phyloP scores from a whole-genome alignment of 169 alveolate species.

The Ophryocystis elektroscirrha region DNA sequence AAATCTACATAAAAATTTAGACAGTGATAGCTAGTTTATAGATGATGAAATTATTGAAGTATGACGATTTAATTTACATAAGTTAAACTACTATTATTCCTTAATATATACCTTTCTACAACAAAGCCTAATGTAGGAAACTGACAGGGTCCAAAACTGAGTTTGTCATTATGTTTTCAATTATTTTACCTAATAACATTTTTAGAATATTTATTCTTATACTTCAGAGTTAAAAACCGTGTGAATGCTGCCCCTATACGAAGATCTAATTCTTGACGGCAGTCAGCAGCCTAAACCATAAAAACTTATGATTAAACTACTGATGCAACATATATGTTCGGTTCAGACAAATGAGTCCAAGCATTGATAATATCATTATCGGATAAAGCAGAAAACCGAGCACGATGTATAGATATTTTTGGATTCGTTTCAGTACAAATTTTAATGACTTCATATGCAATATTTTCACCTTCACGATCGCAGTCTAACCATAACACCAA shows the following conservation, averaged over 20 bases:
- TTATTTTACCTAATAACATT: no score
- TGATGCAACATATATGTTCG: slow-evolving; percentile 52
- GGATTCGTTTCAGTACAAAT: slow-evolving; percentile 30
- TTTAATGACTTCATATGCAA: slow-evolving; percentile 70
- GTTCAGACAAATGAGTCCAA: slow-evolving; percentile 43
- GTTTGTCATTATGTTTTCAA: slow-evolving; percentile 10
- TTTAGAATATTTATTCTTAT: slow-evolving; percentile 21
- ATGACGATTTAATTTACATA: no score
- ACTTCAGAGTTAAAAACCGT: slow-evolving; percentile 55
- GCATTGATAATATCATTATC: slow-evolving; percentile 53
- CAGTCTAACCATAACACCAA: slow-evolving; percentile 77
- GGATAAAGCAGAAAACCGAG: slow-evolving; percentile 74
- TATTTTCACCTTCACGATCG: slow-evolving; percentile 86
- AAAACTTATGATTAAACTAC: no score
- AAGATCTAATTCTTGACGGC: slow-evolving; percentile 69
- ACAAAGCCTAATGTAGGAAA: slow-evolving; percentile 96
- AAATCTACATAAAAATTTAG: no score
- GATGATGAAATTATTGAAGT: no score
- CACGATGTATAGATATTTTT: slow-evolving; percentile 45
- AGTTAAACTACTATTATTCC: no score
- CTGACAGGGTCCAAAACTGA: slow-evolving; percentile 95
- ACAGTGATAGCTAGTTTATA: no score
- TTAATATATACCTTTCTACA: slow-evolving; percentile 68
- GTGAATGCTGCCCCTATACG: slow-evolving; percentile 77
- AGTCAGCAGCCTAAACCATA: slow-evolving; percentile 75